Conservation (phyloP, 2,329 filamentous ascomycete genomes). For the Alternaria metachromatica region DNA sequence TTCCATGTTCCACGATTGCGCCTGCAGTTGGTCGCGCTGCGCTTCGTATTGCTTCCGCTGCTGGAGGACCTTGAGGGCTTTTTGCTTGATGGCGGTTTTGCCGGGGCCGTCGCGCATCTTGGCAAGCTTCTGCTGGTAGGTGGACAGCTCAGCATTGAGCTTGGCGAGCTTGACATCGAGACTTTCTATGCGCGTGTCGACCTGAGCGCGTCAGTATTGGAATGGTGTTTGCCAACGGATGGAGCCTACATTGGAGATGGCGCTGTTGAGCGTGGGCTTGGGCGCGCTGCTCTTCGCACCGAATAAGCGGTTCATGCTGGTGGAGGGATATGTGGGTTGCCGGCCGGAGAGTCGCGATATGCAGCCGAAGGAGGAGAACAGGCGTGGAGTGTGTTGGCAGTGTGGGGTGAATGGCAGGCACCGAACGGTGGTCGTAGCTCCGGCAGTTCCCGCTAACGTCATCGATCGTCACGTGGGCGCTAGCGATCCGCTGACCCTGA, state of each 20-base stretch:
- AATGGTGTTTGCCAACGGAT: conserved; percentile 1
- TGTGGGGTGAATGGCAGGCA: conserved; percentile 19
- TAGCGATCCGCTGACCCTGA: neutral
- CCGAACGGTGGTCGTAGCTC: conserved; percentile 10
- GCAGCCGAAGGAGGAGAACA: neutral
- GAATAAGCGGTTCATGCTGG: conserved; percentile 92
- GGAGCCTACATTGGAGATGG: conserved; percentile 75
- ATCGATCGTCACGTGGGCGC: conserved; percentile 12
- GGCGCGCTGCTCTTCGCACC: conserved; percentile 85
- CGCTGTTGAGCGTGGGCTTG: conserved; percentile 84
- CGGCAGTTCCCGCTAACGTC: conserved; percentile 16
- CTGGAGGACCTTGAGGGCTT: conserved; percentile 92
- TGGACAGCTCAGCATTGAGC: conserved; percentile 85
- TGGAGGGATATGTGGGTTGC: too few relatives aligned
- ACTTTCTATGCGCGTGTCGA: conserved; percentile 80
- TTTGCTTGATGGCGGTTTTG: conserved; percentile 90
- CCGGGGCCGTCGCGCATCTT: conserved; percentile 97
- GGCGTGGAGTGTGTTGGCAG: conserved; percentile 1
- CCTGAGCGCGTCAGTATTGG: conserved; percentile 54
- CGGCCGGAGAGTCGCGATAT: neutral
- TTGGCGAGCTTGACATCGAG: conserved; percentile 95
- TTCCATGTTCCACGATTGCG: conserved; percentile 99
- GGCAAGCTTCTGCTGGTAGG: conserved; percentile 84
- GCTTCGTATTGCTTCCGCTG: conserved; percentile 92
- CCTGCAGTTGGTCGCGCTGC: conserved; percentile 90